Evolutionary conservation across 768 basidiomycete species (phyloP), one percentile per base, ranked within the genome.

Genomic region (Mycena kentingensis): DNA sequence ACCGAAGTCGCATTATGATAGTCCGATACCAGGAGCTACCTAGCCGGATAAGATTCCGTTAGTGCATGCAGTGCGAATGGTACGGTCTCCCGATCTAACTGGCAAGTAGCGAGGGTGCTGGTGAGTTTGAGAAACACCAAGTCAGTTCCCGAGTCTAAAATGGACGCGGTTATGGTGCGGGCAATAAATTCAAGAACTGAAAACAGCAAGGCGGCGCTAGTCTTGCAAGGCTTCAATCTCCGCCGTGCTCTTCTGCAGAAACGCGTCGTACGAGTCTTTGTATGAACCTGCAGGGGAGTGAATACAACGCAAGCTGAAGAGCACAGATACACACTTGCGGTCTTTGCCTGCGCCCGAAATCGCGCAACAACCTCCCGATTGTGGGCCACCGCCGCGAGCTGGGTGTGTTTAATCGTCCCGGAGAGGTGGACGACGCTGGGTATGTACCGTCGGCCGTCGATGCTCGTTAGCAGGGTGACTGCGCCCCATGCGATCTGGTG

Each of bases 401-500:
- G 92, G 0, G 82, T 82, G 42, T 95, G 91, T 67, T 88, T 92
- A 51, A 95, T 88, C 0, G 92, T 95, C 0, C 93, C 91, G 43
- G 90, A 90, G 13, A 93, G 73, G 60, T 90, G 90, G 0, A 94
- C 73, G 4, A 95, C 85, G 55, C 89, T 78, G 0, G 93, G 92
- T 22, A 94, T 79, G 49, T 81, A 78, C 18, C 71, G 74, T 31
- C 68, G 60, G 1, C 83, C 81, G 6, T 87, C 82, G 34, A 94
- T 77, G 3, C 72, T 63, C 0, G 83, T 80, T 41, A 96, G 64
- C 15, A 94, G 70, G 0, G 89, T 90, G 18, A 92, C 63, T 0
- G 84, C 88, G 0, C 82, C 91, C 89, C 90, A 91, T 0, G 89
- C 87, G 29, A 88, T 80, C 4, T 78, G 79, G 63, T 91, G 84